A percentile compares a stretch with the other conserved stretches of the same genome.
These are phyloP conservation scores for Volvox carteri DNA, from an alignment of 163 green algal species.

Conservation along the genomic window DNA sequence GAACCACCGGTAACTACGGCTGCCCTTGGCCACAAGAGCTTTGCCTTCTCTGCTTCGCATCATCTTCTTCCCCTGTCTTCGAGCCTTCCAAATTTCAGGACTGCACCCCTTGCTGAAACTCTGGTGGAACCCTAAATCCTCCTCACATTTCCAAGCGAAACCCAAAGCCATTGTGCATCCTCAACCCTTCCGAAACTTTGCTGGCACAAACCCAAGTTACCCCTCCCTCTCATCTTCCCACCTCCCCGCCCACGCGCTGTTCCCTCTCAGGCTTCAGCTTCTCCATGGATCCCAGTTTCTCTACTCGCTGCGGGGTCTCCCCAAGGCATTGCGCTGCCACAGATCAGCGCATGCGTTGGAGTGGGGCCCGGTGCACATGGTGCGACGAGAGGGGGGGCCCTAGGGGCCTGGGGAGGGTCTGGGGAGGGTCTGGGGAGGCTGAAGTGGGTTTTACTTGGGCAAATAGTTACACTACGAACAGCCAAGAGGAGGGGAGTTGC, in stretches of 20 bases:
- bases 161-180: too few relatives aligned
- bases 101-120: too few relatives aligned
- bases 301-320: slow-evolving; percentile 62
- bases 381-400: not conserved
- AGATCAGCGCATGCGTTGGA: slow-evolving; percentile 23
- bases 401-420: not conserved
- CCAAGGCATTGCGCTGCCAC: slow-evolving; percentile 36
- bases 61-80: too few relatives aligned
- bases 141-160: too few relatives aligned
- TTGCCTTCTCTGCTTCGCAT: too few relatives aligned
- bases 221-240: not conserved
- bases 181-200: too few relatives aligned
- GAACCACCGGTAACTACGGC: too few relatives aligned
- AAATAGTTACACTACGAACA: not conserved
- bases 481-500: not conserved
- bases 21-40: too few relatives aligned
- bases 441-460: not conserved
- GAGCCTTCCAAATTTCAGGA: too few relatives aligned
- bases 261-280: slow-evolving; percentile 60
- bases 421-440: not conserved
- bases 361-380: slow-evolving; percentile 52
- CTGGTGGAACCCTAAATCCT: too few relatives aligned
- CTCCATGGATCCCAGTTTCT: slow-evolving; percentile 63
- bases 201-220: too few relatives aligned
- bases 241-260: not conserved